Base-by-base conservation (phyloP, 2,329 filamentous ascomycete genomes). In the Verruconis gallopava region DNA sequence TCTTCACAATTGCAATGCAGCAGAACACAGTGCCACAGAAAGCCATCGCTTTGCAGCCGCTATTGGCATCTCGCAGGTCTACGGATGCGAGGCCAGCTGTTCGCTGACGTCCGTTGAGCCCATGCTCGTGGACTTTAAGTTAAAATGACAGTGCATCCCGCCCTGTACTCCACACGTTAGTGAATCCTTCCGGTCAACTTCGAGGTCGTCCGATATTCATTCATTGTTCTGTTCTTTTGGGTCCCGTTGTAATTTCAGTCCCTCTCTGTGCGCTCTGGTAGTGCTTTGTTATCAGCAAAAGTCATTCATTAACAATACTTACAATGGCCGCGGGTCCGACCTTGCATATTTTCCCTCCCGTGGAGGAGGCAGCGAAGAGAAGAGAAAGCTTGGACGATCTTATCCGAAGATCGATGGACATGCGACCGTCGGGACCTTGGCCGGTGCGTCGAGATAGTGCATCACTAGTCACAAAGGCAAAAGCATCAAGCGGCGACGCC, bases 331-430 rank as follows among this genome's bases (percentile, higher is more conserved):
- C 40, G n/a, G 40, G 40, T 34, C 42, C 42, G 28, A 35, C 30
- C n/a, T 22, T 44, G 12, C 37, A 44, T 21, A 44, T 44, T n/a
- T 44, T 44, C 22, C 42, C 42, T 12, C 42, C 42, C 18, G 37
- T 44, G n/a, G 36, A 39, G 37, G 37, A 44, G n/a, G 42, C 40
- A 5, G 19, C 20, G 15, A 40, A 28, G 28, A 39, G 42, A 21
- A 39, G 37, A 21, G 37, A 39, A 19, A 40, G 30, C 19, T 32
- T 44, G 18, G 42, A 44, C 36, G 42, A 44, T n/a, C 15, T 40
- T 22, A 44, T 44, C 22, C 21, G 37, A 17, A 39, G 22, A 15
- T 40, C 37, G 19, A 39, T 44, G 37, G 42, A 44, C 22, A 21
- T 44, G 30, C 36, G 42, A 19, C 42, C 42, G 5, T 25, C 25